A percentile compares a stretch with the other conserved stretches of the same genome.
Conservation (phyloP, 345 rosid genomes). For the Turritis glabra region DNA sequence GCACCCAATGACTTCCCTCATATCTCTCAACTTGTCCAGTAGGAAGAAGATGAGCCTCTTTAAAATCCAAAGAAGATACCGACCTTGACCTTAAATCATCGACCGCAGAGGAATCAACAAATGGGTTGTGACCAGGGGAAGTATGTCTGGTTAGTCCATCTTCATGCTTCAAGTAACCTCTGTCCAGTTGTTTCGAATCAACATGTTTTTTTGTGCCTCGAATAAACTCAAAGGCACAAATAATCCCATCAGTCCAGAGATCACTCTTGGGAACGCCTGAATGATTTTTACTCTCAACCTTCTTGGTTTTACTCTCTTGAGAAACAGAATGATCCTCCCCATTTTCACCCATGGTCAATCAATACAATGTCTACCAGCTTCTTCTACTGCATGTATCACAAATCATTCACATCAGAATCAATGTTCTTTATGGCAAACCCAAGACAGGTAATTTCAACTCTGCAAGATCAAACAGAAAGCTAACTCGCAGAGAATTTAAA, state of each 20-base stretch:
- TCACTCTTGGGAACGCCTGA: constrained; percentile 47
- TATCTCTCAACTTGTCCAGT: constrained; percentile 46
- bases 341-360: constrained; percentile 17
- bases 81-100: constrained; percentile 33
- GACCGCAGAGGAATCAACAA: constrained; percentile 34
- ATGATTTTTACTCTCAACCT: constrained; percentile 26
- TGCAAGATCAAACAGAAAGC: background rate
- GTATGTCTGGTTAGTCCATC: constrained; percentile 39
- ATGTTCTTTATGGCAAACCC: too few relatives aligned
- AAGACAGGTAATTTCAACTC: background rate
- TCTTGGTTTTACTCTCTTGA: constrained; percentile 30
- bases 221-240: constrained; percentile 82
- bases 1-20: constrained; percentile 76
- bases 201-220: constrained; percentile 44
- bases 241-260: constrained; percentile 84
- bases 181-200: constrained; percentile 23
- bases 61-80: constrained; percentile 43
- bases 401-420: background rate
- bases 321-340: constrained; percentile 22
- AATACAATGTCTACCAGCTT: background rate
- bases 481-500: background rate
- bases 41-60: constrained; percentile 40
- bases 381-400: background rate
- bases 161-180: constrained; percentile 23
- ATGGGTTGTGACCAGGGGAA: constrained; percentile 35